Base-by-base conservation (phyloP, 179 eudicot genomes). In the Corrigiola litoralis region DNA sequence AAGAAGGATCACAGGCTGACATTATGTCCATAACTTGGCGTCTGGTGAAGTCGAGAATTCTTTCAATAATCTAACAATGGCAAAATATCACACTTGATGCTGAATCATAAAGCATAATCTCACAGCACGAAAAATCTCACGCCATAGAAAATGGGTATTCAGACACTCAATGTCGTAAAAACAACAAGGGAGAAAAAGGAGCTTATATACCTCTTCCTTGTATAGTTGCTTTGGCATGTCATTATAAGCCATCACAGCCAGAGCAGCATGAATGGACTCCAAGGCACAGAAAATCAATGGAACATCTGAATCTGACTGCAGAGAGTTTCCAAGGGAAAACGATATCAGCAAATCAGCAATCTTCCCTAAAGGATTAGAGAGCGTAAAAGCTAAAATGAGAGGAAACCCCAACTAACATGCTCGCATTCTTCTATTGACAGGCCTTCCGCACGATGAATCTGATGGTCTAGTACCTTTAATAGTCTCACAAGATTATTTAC, bases 371-470 rank as follows among this genome's bases (percentile, higher is more conserved):
- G n/a, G n/a, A n/a, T n/a, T n/a, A n/a, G n/a, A n/a, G n/a, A n/a
- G n/a, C n/a, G n/a, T n/a, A n/a, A n/a, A n/a, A 24, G 41, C 46
- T 65, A 44, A 14, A 51, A 36, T 62, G 47, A 40, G 51, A 20
- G 52, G 25, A 13, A 40, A 69, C 14, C 58, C 41, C 38, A 42
- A 77, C 96, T 85, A 83, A 95, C 99, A 70, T 80, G 63, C 67
- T 85, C 89, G 73, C 84, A 76, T 71, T 83, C 96, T 80, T 75
- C 85, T 67, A 95, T 80, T 5, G 97, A 91, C 60, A 91, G 79
- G 33, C 99, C 99, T 84, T 88, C 95, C 54, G 97, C 91, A 40
- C 87, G 86, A 72, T 95, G 99, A 74, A 95, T 82, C 73, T 95
- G 99, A 79, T 81, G 83, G 76, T 95, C 97, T 75, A 95, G 78